Evolutionary conservation across 2,329 filamentous ascomycete species (phyloP).

Genomic region (Nigrospora osmanthi): DNA sequence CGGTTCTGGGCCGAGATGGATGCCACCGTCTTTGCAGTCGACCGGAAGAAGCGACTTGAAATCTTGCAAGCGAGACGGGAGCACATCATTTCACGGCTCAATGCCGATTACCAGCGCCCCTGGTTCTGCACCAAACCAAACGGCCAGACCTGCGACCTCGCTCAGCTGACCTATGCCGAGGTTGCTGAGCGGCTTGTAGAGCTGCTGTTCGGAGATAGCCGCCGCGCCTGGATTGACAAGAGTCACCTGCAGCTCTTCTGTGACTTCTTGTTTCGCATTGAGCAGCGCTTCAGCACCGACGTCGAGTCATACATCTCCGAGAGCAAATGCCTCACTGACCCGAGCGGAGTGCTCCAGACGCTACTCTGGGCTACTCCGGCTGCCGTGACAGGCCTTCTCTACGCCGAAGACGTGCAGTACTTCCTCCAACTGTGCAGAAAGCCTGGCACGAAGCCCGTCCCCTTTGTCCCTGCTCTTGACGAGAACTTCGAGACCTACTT

Average conservation of each 20-base stretch:
- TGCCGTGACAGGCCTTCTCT: constrained; percentile 9
- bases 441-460: constrained; percentile 23
- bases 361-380: constrained; percentile 6
- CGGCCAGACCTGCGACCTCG: constrained; percentile 33
- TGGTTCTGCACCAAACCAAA: constrained; percentile 36
- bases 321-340: not conserved
- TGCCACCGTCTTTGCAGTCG: constrained; percentile 17
- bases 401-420: constrained; percentile 13
- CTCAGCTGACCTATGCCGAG: constrained; percentile 39
- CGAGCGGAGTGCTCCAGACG: not conserved
- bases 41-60: constrained; percentile 25
- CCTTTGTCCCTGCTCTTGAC: constrained; percentile 25
- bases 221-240: constrained; percentile 30
- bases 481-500: constrained; percentile 28
- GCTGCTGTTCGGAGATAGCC: constrained; percentile 30
- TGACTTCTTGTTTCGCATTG: constrained; percentile 15
- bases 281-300: constrained; percentile 8
- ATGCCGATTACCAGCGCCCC: constrained; percentile 38
- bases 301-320: constrained; percentile 2
- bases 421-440: constrained; percentile 21
- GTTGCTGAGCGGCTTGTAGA: constrained; percentile 35
- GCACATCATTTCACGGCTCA: constrained; percentile 35
- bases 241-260: constrained; percentile 11
- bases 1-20: constrained; percentile 28
- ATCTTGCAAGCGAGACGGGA: constrained; percentile 31